phyloP scores from a whole-genome alignment of 2,329 filamentous ascomycete species.

The Metarhizium anisopliae region DNA sequence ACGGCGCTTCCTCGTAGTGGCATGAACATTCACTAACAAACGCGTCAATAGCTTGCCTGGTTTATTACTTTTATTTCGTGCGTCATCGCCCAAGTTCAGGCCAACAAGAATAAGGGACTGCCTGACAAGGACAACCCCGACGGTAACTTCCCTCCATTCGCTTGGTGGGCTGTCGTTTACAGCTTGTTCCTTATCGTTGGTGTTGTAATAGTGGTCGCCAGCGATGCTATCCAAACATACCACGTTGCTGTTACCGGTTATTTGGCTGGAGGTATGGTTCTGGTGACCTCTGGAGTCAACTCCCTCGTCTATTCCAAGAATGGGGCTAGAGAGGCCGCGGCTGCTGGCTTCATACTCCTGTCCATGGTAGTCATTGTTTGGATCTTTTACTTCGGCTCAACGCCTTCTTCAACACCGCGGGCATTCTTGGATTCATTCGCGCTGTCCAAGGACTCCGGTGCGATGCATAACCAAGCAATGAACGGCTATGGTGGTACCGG shows the following conservation, averaged over 20 bases:
- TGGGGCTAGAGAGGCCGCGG: constrained; percentile 72
- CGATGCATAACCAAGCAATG: constrained; percentile 61
- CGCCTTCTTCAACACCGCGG: constrained; percentile 75
- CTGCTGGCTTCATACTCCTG: constrained; percentile 86
- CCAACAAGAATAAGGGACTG: constrained; percentile 19
- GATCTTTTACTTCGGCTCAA: constrained; percentile 98
- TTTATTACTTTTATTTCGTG: constrained; percentile 83
- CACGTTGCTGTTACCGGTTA: constrained; percentile 88
- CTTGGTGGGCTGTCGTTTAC: constrained; percentile 87
- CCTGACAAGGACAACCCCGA: constrained; percentile 11
- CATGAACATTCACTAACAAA: background rate
- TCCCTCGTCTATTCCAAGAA: constrained; percentile 69
- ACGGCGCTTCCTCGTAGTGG: background rate
- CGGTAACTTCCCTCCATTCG: constrained; percentile 65
- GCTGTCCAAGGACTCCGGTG: constrained; percentile 73
- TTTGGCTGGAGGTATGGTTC: constrained; percentile 70
- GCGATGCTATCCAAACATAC: constrained; percentile 78
- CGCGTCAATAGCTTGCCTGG: constrained; percentile 68
- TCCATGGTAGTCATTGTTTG: constrained; percentile 92
- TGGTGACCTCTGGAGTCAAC: constrained; percentile 81
- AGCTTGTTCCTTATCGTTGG: constrained; percentile 76
- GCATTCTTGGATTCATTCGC: constrained; percentile 95
- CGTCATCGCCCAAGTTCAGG: constrained; percentile 57
- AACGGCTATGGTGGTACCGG: constrained; percentile 61
- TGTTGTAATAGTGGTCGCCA: constrained; percentile 73